Base-by-base conservation (phyloP, 306 rosid genomes). In the Senna siamea region DNA sequence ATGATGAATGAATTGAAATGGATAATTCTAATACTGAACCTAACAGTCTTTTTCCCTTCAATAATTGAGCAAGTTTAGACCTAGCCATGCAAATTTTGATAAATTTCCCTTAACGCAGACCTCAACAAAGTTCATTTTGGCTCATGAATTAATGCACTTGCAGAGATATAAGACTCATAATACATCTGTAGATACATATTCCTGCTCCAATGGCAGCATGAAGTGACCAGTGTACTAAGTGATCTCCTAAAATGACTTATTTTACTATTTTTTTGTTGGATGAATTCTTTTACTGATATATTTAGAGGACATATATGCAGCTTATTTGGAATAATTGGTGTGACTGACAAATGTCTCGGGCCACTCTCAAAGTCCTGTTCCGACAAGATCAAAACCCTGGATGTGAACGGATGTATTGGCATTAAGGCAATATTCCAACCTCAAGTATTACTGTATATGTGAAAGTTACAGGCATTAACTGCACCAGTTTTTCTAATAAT, bases 321-420 rank as follows among this genome's bases (percentile, higher is more conserved):
- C 86, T 85, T 92, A 73, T 92, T 86, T 38, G 98, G 98, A 71
- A 90, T 90, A 78, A 80, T 79, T 66, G 96, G 98, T 13, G 92
- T 88, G 77, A 92, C 94, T 2, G 92, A 92, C 62, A 82, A 81
- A 77, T 85, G 92, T 83, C 76, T 92, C 56, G 94, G 85, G 79
- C 83, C 81, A 75, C 94, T 92, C 72, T 88, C 98, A 46, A 69
- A 76, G 69, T 74, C 90, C 22, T 82, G 89, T 78, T 87, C 92
- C 22, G 28, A 80, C 70, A 86, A 81, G 65, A 76, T 90, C 65
- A 83, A 89, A 0, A 92, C 96, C 66, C 98, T 92, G 38, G 98
- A 92, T 72, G 96, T 88, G 84, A 90, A 92, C 62, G 96, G 98
- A 38, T 89, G 98, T 78, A 74, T 85, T 59, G 98, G 94, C 83